Conservation (phyloP, 768 basidiomycete genomes). For the Lentinula detonsa region DNA sequence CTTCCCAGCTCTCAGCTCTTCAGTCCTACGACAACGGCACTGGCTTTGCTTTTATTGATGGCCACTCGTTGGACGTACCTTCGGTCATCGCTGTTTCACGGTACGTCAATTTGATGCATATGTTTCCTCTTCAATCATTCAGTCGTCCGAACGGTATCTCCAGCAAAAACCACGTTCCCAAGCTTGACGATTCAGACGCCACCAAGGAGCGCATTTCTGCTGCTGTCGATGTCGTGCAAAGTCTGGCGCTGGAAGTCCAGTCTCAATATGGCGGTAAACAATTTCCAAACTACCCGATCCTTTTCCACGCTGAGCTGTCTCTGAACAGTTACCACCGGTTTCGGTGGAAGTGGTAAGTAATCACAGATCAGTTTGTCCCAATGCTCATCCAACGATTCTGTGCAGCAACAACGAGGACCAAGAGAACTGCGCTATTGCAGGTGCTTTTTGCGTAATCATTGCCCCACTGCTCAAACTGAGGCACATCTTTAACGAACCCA, state of each 20-base stretch:
- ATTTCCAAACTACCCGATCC: not conserved
- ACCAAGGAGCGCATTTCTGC: not conserved
- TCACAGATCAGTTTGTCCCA: slow-evolving; percentile 42
- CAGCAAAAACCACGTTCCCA: slow-evolving; percentile 68
- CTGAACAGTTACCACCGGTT: not conserved
- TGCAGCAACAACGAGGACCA: slow-evolving; percentile 31
- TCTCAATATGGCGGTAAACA: not conserved
- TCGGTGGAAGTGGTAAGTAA: not conserved
- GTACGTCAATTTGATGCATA: slow-evolving; percentile 79
- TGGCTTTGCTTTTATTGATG: not conserved
- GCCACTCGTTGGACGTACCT: not conserved
- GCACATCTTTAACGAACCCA: not conserved
- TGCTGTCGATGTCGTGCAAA: not conserved
- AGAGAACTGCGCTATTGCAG: slow-evolving; percentile 54
- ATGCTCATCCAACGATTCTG: slow-evolving; percentile 51
- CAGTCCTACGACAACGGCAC: not conserved
- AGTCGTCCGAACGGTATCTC: slow-evolving; percentile 41
- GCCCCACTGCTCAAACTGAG: slow-evolving; percentile 14
- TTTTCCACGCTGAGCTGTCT: not conserved
- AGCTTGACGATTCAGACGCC: slow-evolving; percentile 66
- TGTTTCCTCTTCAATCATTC: slow-evolving; percentile 57
- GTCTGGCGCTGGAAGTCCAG: not conserved
- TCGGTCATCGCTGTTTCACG: slow-evolving; percentile 17
- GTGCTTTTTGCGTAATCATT: slow-evolving; percentile 55
- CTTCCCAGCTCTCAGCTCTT: not conserved